Percentiles rank a stretch among this genome's conserved stretches.
Evolutionary conservation across 164 flowering plant genomes (phyloP).

Genomic region (Tetracentron sinense): DNA sequence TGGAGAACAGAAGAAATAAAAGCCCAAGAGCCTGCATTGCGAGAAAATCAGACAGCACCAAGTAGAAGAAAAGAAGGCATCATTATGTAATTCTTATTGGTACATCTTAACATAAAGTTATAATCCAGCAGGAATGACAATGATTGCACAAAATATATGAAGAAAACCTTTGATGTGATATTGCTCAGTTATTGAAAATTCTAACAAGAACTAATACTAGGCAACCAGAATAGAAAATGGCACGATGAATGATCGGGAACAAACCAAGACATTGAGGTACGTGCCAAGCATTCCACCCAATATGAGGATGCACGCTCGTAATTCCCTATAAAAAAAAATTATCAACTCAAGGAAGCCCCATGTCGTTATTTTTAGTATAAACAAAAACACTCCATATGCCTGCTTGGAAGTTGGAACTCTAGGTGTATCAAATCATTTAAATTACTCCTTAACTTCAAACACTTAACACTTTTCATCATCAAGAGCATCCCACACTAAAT

Average conservation of each 20-base stretch:
- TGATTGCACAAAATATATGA: too few relatives aligned
- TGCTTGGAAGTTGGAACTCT: not conserved
- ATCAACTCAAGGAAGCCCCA: slow-evolving; percentile 3
- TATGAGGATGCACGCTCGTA: slow-evolving; percentile 50
- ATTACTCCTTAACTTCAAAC: too few relatives aligned
- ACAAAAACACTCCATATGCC: not conserved
- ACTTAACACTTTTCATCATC: too few relatives aligned
- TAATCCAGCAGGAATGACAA: too few relatives aligned
- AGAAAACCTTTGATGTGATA: not conserved
- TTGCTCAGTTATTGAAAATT: not conserved
- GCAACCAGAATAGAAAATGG: not conserved
- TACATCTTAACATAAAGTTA: not conserved
- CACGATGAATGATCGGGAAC: slow-evolving; percentile 11
- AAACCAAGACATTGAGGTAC: slow-evolving; percentile 86
- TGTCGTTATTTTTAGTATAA: not conserved
- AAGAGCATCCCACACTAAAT: too few relatives aligned
- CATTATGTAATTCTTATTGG: not conserved
- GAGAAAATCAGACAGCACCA: slow-evolving; percentile 5
- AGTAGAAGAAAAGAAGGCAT: not conserved
- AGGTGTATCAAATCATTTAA: too few relatives aligned
- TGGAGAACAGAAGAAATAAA: slow-evolving; percentile 76
- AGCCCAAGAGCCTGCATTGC: slow-evolving; percentile 68
- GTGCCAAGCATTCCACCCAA: slow-evolving; percentile 82
- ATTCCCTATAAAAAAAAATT: slow-evolving; percentile 45
- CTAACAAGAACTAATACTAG: not conserved